Percentiles rank a stretch among this genome's conserved stretches.
Conservation (phyloP, 2,329 filamentous ascomycete species). For the Microsporum ferrugineum region DNA sequence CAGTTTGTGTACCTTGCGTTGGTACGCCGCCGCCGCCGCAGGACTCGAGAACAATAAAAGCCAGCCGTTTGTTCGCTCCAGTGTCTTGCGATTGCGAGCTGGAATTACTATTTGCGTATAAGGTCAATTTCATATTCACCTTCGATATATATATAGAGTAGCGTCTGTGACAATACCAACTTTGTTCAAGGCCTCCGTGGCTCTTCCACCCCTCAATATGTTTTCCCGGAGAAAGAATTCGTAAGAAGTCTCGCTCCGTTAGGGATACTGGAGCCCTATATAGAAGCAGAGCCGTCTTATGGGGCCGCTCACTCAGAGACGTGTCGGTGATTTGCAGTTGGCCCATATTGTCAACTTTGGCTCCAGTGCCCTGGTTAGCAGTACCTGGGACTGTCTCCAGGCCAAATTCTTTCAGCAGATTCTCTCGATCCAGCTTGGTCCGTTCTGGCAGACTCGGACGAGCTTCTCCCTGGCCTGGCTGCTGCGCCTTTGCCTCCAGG, state of each 20-base stretch:
- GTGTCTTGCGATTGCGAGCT: constrained; percentile 12
- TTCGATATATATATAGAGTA: not conserved
- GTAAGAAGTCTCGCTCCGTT: constrained; percentile 15
- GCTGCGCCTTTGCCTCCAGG: not conserved
- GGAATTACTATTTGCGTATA: constrained; percentile 15
- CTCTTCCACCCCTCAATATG: constrained; percentile 11
- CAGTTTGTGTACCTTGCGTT: constrained; percentile 12
- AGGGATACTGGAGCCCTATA: constrained; percentile 13
- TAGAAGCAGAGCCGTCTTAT: constrained; percentile 16
- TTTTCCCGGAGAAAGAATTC: constrained; percentile 11
- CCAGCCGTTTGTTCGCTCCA: constrained; percentile 15
- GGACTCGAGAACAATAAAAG: constrained; percentile 16
- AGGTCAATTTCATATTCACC: not conserved
- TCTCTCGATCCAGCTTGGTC: not conserved
- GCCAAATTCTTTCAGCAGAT: constrained; percentile 13
- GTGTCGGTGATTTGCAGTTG: constrained; percentile 12
- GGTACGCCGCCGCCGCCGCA: constrained; percentile 15
- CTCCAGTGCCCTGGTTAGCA: constrained; percentile 9
- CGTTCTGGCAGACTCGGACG: not conserved
- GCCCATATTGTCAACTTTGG: constrained; percentile 10
- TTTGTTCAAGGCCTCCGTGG: constrained; percentile 13
- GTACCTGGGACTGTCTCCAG: constrained; percentile 14
- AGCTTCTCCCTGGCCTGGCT: not conserved
- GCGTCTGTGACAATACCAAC: constrained; percentile 5
- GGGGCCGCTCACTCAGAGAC: constrained; percentile 10